Evolutionary conservation across 352 stramenopile genomes (phyloP), one percentile per base, ranked within the genome.

Genomic region (Pythium chondricola): DNA sequence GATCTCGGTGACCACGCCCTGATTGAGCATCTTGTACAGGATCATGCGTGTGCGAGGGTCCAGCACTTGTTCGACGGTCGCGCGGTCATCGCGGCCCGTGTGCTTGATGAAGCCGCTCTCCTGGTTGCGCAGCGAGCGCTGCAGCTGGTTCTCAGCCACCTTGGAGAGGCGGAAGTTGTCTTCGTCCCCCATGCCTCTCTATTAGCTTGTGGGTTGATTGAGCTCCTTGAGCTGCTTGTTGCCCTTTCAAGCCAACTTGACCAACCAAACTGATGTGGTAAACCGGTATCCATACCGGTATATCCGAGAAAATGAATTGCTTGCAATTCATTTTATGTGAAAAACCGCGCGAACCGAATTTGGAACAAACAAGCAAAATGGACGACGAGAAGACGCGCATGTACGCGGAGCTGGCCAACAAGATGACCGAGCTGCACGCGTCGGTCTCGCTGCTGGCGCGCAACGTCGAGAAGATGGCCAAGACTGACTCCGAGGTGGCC

Each of bases 21-120:
- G 92, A 66, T 96, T 98, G 9, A 99, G 69, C 79, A 99, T 90
- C 63, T 97, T 97, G 74, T 98, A 99, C 27, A 99, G 75, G 59
- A 99, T 98, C 67, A 99, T 92, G 33, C 97, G 84, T 36, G 97
- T 99, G 18, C 97, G 81, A 27, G 97, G 97, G 80, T 99, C 97
- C 45, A 99, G 79, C 56, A 97, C 92, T 57, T 98, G 88, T 59
- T 99, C 97, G 16, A 83, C 91, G n/a, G 97, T 99, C 4, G 97
- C 96, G 29, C 97, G 86, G 73, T 99, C 96, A 62, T 99, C 97
- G 24, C 96, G 76, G 17, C 96, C 96, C 13, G 92, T 98, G 71
- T 98, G 91, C 27, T 83, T 83, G 40, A 63, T 82, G 44, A 73
- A 71, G 2, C 79, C 82, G 45, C 71, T 91, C 56, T 93, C 82